Evolutionary conservation across 768 basidiomycete genomes (phyloP), one percentile per base, ranked within the genome.

Genomic region (Boletus subcaerulescens): DNA sequence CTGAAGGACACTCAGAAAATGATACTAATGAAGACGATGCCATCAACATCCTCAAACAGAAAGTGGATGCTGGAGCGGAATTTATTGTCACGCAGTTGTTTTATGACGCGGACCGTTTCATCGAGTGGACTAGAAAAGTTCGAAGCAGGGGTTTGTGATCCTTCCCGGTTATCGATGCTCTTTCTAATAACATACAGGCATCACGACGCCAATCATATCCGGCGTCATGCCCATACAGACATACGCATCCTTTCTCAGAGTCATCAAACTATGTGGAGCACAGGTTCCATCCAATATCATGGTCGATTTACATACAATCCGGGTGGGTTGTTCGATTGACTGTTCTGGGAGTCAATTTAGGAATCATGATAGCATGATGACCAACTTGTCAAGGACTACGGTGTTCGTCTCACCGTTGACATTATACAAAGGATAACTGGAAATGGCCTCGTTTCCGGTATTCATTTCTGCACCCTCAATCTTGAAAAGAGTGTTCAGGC

Each of bases 161-260:
- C 12, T 31, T 45, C 15, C 18, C 15, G 32, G 35, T 15, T 18
- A 38, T n/a, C 26, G 2, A 33, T 22, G 48, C 12, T 32, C 17
- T 48, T 50, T 13, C 58, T 65, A 31, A 68, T 35, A 2, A 2
- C n/a, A 10, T 22, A 42, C 64, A 95, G 97, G 95, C 32, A 93
- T 99, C 65, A 80, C 71, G 0, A 82, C 94, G 2, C 96, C 97
- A 1, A 84, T 99, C 60, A 87, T 99, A 56, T 93, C 97, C 10
- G 93, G 95, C 12, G 84, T 98, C 51, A 97, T 98, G 94, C 96
- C 97, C 1, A 93, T 99, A 52, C 97, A 98, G 67, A 98, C 91
- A 22, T 96, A 94, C 68, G 83, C 88, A 5, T 97, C 97, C 1
- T 98, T 99, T 73, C 76, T 89, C 43, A 86, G 97, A 44, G 77